Evolutionary conservation across 2,329 filamentous ascomycete genomes (phyloP), one percentile per base, ranked within the genome.

Genomic region (Ploettnerulaceae sp.): DNA sequence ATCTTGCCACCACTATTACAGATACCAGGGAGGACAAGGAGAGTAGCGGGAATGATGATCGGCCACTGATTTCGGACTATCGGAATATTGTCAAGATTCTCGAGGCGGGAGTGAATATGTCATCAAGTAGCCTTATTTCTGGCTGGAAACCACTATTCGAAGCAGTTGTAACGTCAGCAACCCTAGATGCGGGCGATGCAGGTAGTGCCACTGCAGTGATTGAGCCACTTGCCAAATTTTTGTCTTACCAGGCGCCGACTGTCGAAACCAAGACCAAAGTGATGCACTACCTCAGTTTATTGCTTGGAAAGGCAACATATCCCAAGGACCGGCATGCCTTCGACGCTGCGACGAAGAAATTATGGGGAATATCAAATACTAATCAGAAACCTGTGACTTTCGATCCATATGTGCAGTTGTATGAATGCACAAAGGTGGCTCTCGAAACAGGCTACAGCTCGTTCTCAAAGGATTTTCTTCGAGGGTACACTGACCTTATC

Each of bases 21-120:
- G 53, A 58, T 25, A 48, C 40, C 2, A 50, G 50, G 32, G 52
- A 59, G 17, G 51, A 54, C 3, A 48, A 33, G n/a, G 45, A 40
- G 8, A 29, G 35, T 22, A 74, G 67, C 11, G 58, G 57, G 7
- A 63, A 57, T 17, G 48, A 47, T 24, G 69, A 73, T 7, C 65
- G 72, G 48, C 69, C 78, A 26, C 63, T 82, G 44, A 79, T 84
- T 11, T 77, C 80, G 8, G 82, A 88, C 46, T 89, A 87, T 54
- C 81, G 84, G 7, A 79, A 84, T 41, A 69, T 85, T 18, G 73
- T 82, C 12, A 81, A 76, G 14, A 75, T 94, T 25, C 71, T 95
- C 3, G 75, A 82, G 57, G 69, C 74, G 54, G 81, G 86, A 14
- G 62, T 85, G 37, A 64, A 65, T 22, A 67, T 69, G 2, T 63